phyloP scores from a whole-genome alignment of 1,139 yeast species.

The Hyphopichia burtonii region DNA sequence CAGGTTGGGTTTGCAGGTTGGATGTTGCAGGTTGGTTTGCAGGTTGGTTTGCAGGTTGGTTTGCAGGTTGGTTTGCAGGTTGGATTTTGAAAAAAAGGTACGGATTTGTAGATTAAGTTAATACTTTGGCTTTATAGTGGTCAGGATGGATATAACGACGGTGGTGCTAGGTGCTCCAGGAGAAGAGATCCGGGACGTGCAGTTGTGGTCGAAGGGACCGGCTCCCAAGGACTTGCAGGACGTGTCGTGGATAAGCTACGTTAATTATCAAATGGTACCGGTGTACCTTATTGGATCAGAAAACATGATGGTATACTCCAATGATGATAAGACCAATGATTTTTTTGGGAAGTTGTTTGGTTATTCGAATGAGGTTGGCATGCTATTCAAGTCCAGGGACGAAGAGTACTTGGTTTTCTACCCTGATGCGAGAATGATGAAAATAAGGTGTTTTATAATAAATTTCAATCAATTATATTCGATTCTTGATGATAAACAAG shows the following conservation, averaged over 20 bases:
- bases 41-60: too few species aligned
- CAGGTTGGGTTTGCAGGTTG: too few species aligned
- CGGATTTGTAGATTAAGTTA: too few species aligned
- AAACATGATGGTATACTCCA: conserved; percentile 28
- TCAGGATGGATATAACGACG: too few species aligned
- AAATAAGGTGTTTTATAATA: conserved; percentile 16
- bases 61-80: too few species aligned
- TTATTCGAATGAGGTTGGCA: conserved; percentile 11
- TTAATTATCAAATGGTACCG: conserved; percentile 28
- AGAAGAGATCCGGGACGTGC: background rate
- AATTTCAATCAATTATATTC: conserved; percentile 11
- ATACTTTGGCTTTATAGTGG: too few species aligned
- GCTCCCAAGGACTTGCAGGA: background rate
- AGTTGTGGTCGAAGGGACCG: background rate
- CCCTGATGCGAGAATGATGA: conserved; percentile 11
- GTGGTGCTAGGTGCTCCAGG: background rate
- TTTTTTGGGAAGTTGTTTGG: conserved; percentile 22
- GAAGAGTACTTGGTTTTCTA: conserved; percentile 20
- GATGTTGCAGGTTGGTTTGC: too few species aligned
- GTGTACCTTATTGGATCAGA: conserved; percentile 24
- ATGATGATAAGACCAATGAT: conserved; percentile 16
- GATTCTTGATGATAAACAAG: background rate
- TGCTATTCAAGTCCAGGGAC: conserved; percentile 14
- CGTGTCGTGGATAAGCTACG: conserved; percentile 2
- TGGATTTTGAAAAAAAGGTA: too few species aligned